A percentile compares a stretch with the other conserved stretches of the same genome.
These are phyloP conservation scores for Ceratocystiopsis sp. DNA, from an alignment of 2,329 filamentous ascomycete genomes.

Conservation along the genomic window DNA sequence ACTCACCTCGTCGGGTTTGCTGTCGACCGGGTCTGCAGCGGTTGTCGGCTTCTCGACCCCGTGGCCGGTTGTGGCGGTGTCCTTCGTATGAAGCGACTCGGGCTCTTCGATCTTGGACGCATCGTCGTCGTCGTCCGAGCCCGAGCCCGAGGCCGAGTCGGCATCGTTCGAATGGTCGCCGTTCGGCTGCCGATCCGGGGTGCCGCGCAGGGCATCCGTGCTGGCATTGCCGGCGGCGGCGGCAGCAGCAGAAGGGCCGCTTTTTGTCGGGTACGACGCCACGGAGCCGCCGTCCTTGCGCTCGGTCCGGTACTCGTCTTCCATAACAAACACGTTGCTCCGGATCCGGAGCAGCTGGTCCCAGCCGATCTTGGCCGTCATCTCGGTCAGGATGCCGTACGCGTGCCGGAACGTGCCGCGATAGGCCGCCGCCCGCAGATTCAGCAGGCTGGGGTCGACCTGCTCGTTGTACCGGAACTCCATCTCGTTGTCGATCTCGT, in stretches of 20 bases:
- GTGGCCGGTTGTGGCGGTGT: constrained; percentile 14
- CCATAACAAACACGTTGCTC: constrained; percentile 98
- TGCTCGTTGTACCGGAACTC: constrained; percentile 67
- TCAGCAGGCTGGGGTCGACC: constrained; percentile 72
- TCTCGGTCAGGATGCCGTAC: constrained; percentile 84
- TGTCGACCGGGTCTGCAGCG: constrained; percentile 58
- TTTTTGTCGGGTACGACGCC: constrained; percentile 30
- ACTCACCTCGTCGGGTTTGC: constrained; percentile 55
- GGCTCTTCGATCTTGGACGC: neutral
- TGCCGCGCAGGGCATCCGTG: constrained; percentile 59
- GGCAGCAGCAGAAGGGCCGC: constrained; percentile 26
- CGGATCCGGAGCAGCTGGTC: constrained; percentile 87
- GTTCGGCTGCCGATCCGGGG: constrained; percentile 41
- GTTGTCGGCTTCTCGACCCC: constrained; percentile 62
- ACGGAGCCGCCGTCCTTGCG: constrained; percentile 42
- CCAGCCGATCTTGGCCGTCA: constrained; percentile 95
- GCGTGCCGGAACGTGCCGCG: constrained; percentile 93
- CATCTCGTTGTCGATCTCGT: constrained; percentile 89
- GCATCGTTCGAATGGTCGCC: constrained; percentile 15
- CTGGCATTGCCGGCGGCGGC: constrained; percentile 45
- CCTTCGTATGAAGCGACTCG: neutral
- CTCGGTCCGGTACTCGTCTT: constrained; percentile 91
- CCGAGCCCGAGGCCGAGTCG: constrained; percentile 1
- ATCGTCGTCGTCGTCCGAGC: constrained; percentile 12
- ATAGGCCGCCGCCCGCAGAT: constrained; percentile 74